Evolutionary conservation across 192 early-diverging fungal species (phyloP).

Genomic region (Backusella westeae): DNA sequence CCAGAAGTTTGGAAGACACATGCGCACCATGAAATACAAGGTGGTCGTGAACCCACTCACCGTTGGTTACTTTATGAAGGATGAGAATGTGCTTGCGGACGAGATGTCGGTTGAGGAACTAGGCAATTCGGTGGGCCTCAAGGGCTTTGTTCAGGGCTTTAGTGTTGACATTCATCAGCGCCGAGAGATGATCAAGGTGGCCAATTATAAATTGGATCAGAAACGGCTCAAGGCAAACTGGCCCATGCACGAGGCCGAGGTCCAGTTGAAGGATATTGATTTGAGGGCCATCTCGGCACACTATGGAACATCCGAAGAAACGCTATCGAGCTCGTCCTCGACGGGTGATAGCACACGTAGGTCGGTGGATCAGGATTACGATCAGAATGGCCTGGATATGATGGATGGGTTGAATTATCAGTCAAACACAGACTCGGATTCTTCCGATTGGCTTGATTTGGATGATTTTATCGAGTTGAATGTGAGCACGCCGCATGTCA

Average conservation of each 20-base stretch:
- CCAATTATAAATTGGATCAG: conserved; percentile 20
- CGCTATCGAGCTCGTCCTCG: not conserved
- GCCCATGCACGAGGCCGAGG: conserved; percentile 40
- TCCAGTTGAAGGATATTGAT: conserved; percentile 39
- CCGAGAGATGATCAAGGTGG: conserved; percentile 22
- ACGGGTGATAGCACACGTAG: not conserved
- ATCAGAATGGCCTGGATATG: conserved; percentile 9
- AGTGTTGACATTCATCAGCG: conserved; percentile 41
- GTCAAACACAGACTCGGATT: conserved; percentile 7
- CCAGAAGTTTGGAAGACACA: conserved; percentile 39
- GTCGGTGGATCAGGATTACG: not conserved
- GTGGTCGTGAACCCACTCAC: conserved; percentile 31
- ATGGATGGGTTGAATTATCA: conserved; percentile 11
- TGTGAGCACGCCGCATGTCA: conserved; percentile 28
- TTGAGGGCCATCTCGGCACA: conserved; percentile 29
- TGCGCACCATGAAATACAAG: conserved; percentile 44
- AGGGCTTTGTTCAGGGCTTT: conserved; percentile 30
- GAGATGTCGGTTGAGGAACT: conserved; percentile 19
- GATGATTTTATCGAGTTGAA: conserved; percentile 54
- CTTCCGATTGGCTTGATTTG: conserved; percentile 47
- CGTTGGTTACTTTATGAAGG: conserved; percentile 40
- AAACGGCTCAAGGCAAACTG: conserved; percentile 36
- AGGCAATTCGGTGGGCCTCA: conserved; percentile 39
- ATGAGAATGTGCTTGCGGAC: conserved; percentile 26
- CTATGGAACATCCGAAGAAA: not conserved